Base-by-base conservation (phyloP, 768 basidiomycete genomes). In the Rhizopogon vesiculosus region DNA sequence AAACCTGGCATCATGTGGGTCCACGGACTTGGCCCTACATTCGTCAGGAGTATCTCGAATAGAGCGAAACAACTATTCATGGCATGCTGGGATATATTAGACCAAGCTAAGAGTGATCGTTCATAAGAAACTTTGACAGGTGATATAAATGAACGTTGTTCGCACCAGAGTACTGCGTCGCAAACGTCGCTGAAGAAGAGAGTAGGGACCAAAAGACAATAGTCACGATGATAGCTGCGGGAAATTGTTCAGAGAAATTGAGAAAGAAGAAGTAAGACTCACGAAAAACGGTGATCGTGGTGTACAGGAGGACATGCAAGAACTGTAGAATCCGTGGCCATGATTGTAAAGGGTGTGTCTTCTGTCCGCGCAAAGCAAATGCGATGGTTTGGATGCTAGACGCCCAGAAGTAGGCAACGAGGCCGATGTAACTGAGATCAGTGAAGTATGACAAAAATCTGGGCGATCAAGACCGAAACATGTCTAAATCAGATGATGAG, bases 401-500 rank as follows among this genome's bases (percentile, higher is more conserved):
- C 0, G 83, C 84, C 65, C 76, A 83, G 66, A 82, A 82, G 67
- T 87, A 89, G 19, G 84, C 75, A 18, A 78, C 74, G 1, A 87
- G 61, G 0, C 87, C 87, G 39, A 81, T 79, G 56, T 81, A 86
- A 0, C 82, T 77, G 1, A 88, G 75, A 56, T 80, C 61, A 0
- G 86, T 88, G 66, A 88, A 87, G 69, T 83, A 88, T 7, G 80
- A 78, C 59, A 85, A 77, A 70, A 72, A 85, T 18, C 86, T 87
- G 63, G n/a, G 35, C 0, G 28, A 33, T 41, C 7, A 38, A 42
- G 60, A 33, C 51, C 49, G 42, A 2, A n/a, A 55, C 54, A 38
- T 12, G 5, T 5, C 13, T 45, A 28, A 19, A 52, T 42, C 25
- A 28, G 33, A 40, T 6, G 35, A 19, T 7, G 49, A 2, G 5